Evolutionary conservation across 257 asterid genomes (phyloP).

Genomic region (Nemophila menziesii): DNA sequence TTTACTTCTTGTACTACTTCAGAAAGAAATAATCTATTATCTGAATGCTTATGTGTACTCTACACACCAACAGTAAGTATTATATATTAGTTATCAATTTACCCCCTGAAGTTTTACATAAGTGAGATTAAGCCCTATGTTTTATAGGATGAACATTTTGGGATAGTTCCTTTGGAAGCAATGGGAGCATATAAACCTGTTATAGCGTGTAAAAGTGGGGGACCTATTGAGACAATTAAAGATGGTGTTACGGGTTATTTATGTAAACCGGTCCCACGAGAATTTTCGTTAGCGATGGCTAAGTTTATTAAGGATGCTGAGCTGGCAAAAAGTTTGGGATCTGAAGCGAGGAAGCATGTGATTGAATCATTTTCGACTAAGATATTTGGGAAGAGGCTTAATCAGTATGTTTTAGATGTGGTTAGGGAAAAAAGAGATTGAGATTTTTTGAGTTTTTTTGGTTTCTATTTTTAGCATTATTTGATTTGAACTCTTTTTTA

Average conservation of each 20-base stretch:
- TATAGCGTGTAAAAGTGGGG: conserved; percentile 88
- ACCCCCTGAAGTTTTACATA: background rate
- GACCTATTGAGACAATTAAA: conserved; percentile 77
- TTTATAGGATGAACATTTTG: conserved; percentile 88
- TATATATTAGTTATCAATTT: background rate
- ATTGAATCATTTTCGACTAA: conserved; percentile 55
- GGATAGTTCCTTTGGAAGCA: conserved; percentile 94
- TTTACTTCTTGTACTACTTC: conserved; percentile 80
- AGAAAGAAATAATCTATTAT: conserved; percentile 63
- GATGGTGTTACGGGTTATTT: conserved; percentile 73
- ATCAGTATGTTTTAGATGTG: conserved; percentile 44
- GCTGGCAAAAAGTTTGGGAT: conserved; percentile 60
- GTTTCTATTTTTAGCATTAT: background rate
- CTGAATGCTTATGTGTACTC: conserved; percentile 66
- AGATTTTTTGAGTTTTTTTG: conserved; percentile 4
- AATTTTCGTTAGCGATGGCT: conserved; percentile 73
- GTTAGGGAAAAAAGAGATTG: conserved; percentile 52
- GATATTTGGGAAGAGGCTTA: conserved; percentile 63
- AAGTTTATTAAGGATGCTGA: conserved; percentile 49
- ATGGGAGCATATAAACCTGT: conserved; percentile 96
- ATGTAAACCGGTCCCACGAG: conserved; percentile 59
- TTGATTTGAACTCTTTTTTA: no score
- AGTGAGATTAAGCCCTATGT: background rate
- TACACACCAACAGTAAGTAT: conserved; percentile 72
- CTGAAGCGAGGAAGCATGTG: conserved; percentile 57